Evolutionary conservation across 768 basidiomycete genomes (phyloP).

Genomic region (Rhodotorula diobovata): DNA sequence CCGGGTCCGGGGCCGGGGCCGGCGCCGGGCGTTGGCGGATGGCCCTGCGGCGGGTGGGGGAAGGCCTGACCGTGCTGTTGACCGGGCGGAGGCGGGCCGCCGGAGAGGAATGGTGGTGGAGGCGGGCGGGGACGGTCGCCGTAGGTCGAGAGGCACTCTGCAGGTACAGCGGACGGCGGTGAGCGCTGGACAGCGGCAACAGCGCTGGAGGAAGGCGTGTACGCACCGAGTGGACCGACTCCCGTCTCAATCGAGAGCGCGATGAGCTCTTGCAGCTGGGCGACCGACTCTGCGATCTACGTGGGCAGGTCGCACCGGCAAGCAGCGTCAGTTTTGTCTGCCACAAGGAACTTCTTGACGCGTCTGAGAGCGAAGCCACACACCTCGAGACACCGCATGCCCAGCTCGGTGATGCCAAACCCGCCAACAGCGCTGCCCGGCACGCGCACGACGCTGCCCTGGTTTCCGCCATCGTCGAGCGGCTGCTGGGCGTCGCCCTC

Average conservation of each 20-base stretch:
- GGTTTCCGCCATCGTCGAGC: neutral
- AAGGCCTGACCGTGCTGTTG: neutral
- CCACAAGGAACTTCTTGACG: too few species aligned
- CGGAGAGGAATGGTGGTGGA: neutral
- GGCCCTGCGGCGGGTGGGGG: neutral
- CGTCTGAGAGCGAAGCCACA: neutral
- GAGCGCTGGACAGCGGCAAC: too few species aligned
- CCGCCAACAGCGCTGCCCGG: conserved; percentile 26
- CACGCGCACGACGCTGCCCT: neutral
- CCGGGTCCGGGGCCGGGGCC: too few species aligned
- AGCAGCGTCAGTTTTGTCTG: neutral
- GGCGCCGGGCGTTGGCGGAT: neutral
- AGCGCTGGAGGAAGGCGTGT: neutral
- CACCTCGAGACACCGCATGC: conserved; percentile 40
- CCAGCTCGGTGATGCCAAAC: conserved; percentile 39
- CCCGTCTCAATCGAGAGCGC: conserved; percentile 28
- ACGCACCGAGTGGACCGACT: conserved; percentile 29
- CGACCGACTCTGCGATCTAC: conserved; percentile 39
- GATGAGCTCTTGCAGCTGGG: conserved; percentile 38
- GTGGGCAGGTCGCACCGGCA: too few species aligned
- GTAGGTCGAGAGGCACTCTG: neutral
- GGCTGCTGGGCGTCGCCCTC: neutral
- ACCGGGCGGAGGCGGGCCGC: neutral
- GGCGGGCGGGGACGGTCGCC: neutral
- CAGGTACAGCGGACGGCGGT: too few species aligned